Evolutionary conservation across 2,329 filamentous ascomycete species (phyloP).

Genomic region (Neopestalotiopsis sp.): DNA sequence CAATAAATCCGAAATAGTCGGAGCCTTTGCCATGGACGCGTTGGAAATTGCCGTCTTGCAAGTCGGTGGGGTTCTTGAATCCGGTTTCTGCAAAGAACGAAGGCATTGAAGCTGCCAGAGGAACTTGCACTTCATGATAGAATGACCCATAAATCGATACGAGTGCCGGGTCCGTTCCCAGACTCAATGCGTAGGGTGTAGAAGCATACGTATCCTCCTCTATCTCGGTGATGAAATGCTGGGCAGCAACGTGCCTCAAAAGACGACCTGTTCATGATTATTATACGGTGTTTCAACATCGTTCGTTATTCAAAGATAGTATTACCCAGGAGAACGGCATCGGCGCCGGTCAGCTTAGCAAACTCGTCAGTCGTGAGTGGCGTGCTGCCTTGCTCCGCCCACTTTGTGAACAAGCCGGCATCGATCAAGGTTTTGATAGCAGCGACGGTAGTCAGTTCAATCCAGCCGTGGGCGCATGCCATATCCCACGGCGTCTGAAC

Average conservation of each 20-base stretch:
- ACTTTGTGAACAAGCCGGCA: slow-evolving; percentile 41
- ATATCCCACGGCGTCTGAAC: slow-evolving; percentile 42
- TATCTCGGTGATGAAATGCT: slow-evolving; percentile 23
- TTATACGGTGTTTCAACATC: no score
- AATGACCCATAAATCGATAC: slow-evolving; percentile 23
- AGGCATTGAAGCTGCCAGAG: slow-evolving; percentile 22
- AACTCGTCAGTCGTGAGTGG: slow-evolving; percentile 37
- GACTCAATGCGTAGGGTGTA: slow-evolving; percentile 21
- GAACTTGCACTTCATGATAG: slow-evolving; percentile 22
- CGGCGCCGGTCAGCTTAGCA: slow-evolving; percentile 38
- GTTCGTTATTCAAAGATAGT: no score
- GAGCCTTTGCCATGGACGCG: slow-evolving; percentile 12
- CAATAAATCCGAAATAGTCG: slow-evolving; percentile 6
- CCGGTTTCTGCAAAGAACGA: slow-evolving; percentile 21
- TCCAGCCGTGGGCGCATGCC: slow-evolving; percentile 43
- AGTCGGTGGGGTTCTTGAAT: slow-evolving; percentile 23
- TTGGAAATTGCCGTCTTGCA: slow-evolving; percentile 25
- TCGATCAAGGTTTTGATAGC: slow-evolving; percentile 44
- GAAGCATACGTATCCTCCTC: slow-evolving; percentile 22
- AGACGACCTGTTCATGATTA: slow-evolving; percentile 21
- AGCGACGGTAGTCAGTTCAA: slow-evolving; percentile 36
- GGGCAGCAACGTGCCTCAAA: slow-evolving; percentile 24
- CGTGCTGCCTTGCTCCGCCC: slow-evolving; percentile 35
- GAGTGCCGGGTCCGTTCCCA: slow-evolving; percentile 20
- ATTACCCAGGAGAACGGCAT: slow-evolving; percentile 18